Evolutionary conservation across 257 asterid genomes (phyloP).

Genomic region (Gardenia jasminoides): DNA sequence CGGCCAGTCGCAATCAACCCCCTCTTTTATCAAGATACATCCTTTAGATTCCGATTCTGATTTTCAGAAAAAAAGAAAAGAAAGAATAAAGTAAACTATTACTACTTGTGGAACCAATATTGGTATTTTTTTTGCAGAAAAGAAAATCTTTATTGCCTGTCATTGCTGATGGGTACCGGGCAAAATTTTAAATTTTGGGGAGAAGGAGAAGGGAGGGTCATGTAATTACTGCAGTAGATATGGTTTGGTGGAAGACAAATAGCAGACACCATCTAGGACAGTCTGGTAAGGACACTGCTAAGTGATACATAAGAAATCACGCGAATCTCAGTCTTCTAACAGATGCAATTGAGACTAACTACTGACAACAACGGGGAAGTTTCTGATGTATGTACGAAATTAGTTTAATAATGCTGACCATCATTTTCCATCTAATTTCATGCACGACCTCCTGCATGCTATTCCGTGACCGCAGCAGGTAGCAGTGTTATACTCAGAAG

Average conservation of each 20-base stretch:
- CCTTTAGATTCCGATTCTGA: too few relatives aligned
- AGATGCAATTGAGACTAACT: not conserved
- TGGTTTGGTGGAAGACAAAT: not conserved
- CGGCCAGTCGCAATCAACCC: not conserved
- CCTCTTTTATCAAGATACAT: not conserved
- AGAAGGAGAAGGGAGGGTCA: not conserved
- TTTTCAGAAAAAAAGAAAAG: too few relatives aligned
- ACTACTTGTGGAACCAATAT: too few relatives aligned
- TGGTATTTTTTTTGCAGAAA: too few relatives aligned
- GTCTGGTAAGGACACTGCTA: not conserved
- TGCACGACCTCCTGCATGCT: not conserved
- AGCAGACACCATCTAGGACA: not conserved
- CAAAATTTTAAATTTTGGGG: not conserved
- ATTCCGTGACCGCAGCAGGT: slow-evolving; percentile 19
- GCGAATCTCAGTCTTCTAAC: slow-evolving; percentile 4
- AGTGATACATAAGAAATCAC: not conserved
- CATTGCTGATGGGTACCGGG: not conserved
- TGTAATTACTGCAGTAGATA: not conserved
- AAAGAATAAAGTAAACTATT: not conserved
- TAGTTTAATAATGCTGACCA: not conserved
- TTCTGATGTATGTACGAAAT: not conserved
- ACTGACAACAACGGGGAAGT: slow-evolving; percentile 2
- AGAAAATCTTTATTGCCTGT: not conserved
- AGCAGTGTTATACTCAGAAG: not conserved
- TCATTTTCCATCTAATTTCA: slow-evolving; percentile 7